Evolutionary conservation across 441 rosid genomes (phyloP), one percentile per base, ranked within the genome.

Genomic region (Erodium chrysanthum): DNA sequence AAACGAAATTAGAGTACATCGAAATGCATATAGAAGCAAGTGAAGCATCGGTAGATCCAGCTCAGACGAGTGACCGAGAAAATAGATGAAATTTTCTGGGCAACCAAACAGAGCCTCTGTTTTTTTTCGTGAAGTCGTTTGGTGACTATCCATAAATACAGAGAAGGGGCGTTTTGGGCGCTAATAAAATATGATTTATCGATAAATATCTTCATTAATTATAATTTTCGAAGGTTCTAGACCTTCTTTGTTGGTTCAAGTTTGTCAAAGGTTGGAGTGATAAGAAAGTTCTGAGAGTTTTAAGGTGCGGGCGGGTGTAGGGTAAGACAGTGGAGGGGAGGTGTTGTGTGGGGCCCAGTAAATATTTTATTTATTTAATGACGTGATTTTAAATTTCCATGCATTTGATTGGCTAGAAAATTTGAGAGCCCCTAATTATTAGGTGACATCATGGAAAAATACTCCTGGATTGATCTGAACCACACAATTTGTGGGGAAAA

Each of bases 241-340:
- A 85, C 21, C n/a, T 59, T 64, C 1, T 35, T 23, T 63, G 48
- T 44, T 40, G 48, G 1, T 40, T 40, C 48, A 1, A 40, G 48
- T 11, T 31, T 31, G 35, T 25, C 29, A 25, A 25, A 25, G 2
- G 29, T 25, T 31, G 35, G 6, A 31, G 35, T 31, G 35, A 31
- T 52, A 61, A 48, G 83, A 85, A 85, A 72, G 80, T 85, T 85
- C 90, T 70, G 75, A 87, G 83, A 79, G 67, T 74, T 75, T 27
- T 23, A 58, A 27, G 64, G 48, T 54, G 65, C 17, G 76, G 65
- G 5, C 17, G n/a, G 63, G 68, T 15, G 58, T n/a, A 12, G 8
- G 58, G 21, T 50, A 6, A 0, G 1, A 69, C 15, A 66, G 54
- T 15, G 40, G 35, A 71, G 69, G 6, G 67, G 71, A 54, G 70